Evolutionary conservation across 208 protist genomes (phyloP).

Genomic region (Trypanosoma cruzi): DNA sequence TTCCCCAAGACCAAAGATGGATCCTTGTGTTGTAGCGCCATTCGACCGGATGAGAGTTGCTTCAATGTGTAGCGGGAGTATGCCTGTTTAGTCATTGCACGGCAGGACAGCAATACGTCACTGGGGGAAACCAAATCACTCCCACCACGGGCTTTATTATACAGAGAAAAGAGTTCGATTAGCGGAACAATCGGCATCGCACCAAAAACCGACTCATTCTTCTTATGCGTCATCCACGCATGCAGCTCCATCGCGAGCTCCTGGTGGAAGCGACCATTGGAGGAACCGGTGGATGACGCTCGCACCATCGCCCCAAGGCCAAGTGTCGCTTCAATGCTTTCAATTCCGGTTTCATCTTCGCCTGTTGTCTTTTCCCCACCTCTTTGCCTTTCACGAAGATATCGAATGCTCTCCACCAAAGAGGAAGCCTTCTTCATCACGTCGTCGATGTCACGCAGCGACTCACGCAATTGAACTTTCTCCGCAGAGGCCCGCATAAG

Average conservation of each 20-base stretch:
- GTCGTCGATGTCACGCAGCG: conserved; percentile 81
- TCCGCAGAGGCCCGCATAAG: conserved; percentile 64
- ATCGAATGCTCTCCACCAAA: conserved; percentile 67
- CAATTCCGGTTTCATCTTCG: conserved; percentile 43
- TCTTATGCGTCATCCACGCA: conserved; percentile 82
- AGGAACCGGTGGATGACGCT: conserved; percentile 8
- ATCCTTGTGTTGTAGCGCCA: conserved; percentile 73
- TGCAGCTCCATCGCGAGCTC: conserved; percentile 76
- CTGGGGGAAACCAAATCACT: conserved; percentile 72
- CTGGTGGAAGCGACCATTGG: conserved; percentile 42
- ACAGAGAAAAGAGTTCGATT: conserved; percentile 84
- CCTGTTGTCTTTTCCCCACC: conserved; percentile 18
- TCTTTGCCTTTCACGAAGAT: conserved; percentile 51
- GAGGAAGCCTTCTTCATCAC: conserved; percentile 82
- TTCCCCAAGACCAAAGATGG: conserved; percentile 51
- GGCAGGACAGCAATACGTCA: conserved; percentile 75
- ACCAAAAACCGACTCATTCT: conserved; percentile 70
- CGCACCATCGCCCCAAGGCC: conserved; percentile 67
- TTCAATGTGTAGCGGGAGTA: conserved; percentile 54
- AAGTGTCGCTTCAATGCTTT: conserved; percentile 87
- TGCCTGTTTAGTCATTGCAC: conserved; percentile 38
- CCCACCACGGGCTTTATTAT: conserved; percentile 82
- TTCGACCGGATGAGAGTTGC: conserved; percentile 67
- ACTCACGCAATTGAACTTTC: conserved; percentile 47
- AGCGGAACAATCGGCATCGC: conserved; percentile 77